Conservation (phyloP, 2,329 filamentous ascomycete species). For the Microdochium trichocladiopsis region DNA sequence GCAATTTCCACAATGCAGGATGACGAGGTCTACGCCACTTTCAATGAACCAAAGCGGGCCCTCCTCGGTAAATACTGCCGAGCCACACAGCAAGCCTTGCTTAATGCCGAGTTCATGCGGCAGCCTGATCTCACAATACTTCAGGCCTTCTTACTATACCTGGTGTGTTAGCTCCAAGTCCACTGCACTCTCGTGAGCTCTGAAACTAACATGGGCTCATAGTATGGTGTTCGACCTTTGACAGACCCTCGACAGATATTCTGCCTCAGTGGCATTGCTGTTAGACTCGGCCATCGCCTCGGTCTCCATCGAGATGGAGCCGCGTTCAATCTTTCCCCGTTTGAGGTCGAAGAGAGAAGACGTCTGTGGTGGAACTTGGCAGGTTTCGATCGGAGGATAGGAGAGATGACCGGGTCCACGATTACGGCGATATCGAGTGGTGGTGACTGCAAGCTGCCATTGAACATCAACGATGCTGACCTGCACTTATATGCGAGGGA, state of each 20-base stretch:
- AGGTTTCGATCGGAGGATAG: constrained; percentile 60
- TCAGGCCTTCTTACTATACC: constrained; percentile 61
- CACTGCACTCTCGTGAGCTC: neutral
- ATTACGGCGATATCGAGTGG: constrained; percentile 48
- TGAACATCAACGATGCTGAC: constrained; percentile 57
- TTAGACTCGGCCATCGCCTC: constrained; percentile 62
- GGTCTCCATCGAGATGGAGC: constrained; percentile 59
- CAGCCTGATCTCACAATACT: constrained; percentile 58
- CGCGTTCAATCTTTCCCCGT: constrained; percentile 42
- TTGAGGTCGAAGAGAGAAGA: constrained; percentile 64
- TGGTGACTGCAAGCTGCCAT: constrained; percentile 47
- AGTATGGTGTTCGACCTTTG: constrained; percentile 50
- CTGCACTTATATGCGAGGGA: constrained; percentile 51
- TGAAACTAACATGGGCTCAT: constrained; percentile 15
- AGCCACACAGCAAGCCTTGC: constrained; percentile 56
- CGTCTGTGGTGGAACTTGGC: constrained; percentile 69
- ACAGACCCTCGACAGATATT: constrained; percentile 55
- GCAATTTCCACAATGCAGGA: constrained; percentile 52
- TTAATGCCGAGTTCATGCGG: constrained; percentile 60
- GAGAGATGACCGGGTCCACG: constrained; percentile 56
- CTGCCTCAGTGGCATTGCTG: constrained; percentile 55
- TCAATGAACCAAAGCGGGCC: constrained; percentile 43
- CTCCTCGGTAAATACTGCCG: constrained; percentile 47
- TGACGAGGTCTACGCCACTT: constrained; percentile 39
- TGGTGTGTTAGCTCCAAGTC: constrained; percentile 38